Base-by-base conservation (phyloP, 805 yeast species). In the Sugiyamaella qingdaonensis region DNA sequence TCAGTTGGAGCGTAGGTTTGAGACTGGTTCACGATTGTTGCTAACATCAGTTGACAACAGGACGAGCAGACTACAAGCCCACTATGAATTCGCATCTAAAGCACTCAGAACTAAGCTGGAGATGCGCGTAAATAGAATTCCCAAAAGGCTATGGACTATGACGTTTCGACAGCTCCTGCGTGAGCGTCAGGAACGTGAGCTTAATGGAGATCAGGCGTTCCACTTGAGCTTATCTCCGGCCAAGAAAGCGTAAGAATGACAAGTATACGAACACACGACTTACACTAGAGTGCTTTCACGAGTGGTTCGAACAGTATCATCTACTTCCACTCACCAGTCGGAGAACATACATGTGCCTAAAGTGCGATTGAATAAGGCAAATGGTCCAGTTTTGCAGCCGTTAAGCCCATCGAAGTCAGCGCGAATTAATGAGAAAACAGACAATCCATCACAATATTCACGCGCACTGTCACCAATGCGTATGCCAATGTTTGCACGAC, bases 41-140 rank as follows among this genome's bases (percentile, higher is more conserved):
- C 10, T 64, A 64, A 13, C 51, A 64, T 53, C 48, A 46, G 61
- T 78, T 39, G 64, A 66, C n/a, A 60, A 56, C 29, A 67, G 54
- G 61, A 66, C 41, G 53, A 57, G 52, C 52, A 64, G 41, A 68
- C 75, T 51, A 50, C 60, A 46, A 53, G 58, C 42, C 60, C 72
- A 63, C 10, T 57, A 60, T 39, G 51, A 53, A 34, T 49, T 59
- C n/a, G 61, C 68, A 2, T 63, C 69, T 2, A 53, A 51, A 21
- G 59, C 67, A 5, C 56, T 69, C 10, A 73, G 75, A 42, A 64
- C 65, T 24, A 71, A 72, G 52, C 71, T 79, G 8, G 66, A 69
- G 41, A 60, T 79, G 54, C 63, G 81, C 41, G 61, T 77, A 24
- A 77, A 77, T 54, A 65, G 74, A 29, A 76, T 79, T 7, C 79